Conservation (phyloP, 192 early-diverging fungal species). For the Coemansia sp. region DNA sequence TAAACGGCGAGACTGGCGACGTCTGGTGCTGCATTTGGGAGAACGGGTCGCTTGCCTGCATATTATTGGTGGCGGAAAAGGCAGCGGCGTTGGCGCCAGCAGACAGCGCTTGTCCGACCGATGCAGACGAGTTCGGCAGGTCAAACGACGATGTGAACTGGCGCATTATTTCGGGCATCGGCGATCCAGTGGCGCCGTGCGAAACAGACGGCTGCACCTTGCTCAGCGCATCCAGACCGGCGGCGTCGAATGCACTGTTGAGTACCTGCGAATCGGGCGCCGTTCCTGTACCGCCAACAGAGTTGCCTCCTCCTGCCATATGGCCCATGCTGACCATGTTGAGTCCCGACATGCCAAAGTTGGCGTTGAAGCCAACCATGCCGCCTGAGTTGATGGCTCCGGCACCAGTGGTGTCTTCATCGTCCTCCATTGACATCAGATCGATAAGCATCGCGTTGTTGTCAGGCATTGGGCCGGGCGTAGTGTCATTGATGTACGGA, state of each 20-base stretch:
- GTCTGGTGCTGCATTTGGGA: constrained; percentile 16
- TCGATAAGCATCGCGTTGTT: constrained; percentile 50
- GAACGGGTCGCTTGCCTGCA: constrained; percentile 9
- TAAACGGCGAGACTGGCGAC: constrained; percentile 18
- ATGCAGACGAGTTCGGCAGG: constrained; percentile 8
- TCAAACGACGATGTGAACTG: constrained; percentile 52
- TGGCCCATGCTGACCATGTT: constrained; percentile 29
- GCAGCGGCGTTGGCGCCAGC: not conserved
- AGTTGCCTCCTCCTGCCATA: not conserved
- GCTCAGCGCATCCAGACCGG: constrained; percentile 48
- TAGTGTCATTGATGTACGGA: constrained; percentile 50
- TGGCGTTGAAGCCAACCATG: constrained; percentile 54
- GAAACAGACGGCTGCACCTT: constrained; percentile 27
- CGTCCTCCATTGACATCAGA: constrained; percentile 54
- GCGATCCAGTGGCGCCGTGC: constrained; percentile 18
- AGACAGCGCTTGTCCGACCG: not conserved
- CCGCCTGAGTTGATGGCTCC: constrained; percentile 39
- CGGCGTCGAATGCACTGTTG: constrained; percentile 52
- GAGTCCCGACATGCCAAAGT: constrained; percentile 49
- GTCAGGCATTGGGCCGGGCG: constrained; percentile 28
- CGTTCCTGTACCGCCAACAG: not conserved
- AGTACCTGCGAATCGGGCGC: constrained; percentile 45
- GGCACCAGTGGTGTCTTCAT: constrained; percentile 22
- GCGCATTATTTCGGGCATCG: constrained; percentile 37
- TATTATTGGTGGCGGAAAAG: constrained; percentile 4